phyloP scores from a whole-genome alignment of 2,329 filamentous ascomycete species.

The Cladophialophora carrionii region DNA sequence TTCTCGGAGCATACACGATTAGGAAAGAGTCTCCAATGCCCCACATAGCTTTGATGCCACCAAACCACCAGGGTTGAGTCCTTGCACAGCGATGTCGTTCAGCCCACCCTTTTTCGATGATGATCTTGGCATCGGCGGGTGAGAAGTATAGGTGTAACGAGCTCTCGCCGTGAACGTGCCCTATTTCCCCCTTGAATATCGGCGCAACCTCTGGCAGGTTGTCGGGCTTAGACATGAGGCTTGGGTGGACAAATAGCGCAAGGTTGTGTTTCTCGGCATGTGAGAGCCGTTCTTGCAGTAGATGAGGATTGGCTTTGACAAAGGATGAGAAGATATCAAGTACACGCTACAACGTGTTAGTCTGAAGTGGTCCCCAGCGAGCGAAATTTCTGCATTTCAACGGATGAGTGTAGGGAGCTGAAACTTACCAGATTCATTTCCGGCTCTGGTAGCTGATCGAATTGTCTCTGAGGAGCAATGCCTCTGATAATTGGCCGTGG shows the following conservation, averaged over 20 bases:
- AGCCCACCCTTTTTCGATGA: slow-evolving; percentile 78
- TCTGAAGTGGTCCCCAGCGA: not conserved
- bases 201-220: slow-evolving; percentile 58
- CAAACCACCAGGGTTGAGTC: slow-evolving; percentile 69
- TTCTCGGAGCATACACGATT: slow-evolving; percentile 79
- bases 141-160: slow-evolving; percentile 80
- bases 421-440: slow-evolving; percentile 48
- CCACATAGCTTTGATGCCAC: slow-evolving; percentile 31
- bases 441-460: slow-evolving; percentile 65
- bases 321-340: slow-evolving; percentile 26
- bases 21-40: slow-evolving; percentile 45
- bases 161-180: slow-evolving; percentile 77
- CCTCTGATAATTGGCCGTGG: slow-evolving; percentile 70
- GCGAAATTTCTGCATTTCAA: not conserved
- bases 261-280: slow-evolving; percentile 28
- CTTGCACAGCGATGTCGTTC: slow-evolving; percentile 63
- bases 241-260: slow-evolving; percentile 32
- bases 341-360: slow-evolving; percentile 20
- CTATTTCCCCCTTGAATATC: slow-evolving; percentile 70
- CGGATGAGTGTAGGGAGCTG: not conserved
- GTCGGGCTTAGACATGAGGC: slow-evolving; percentile 21
- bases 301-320: slow-evolving; percentile 26
- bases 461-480: slow-evolving; percentile 80
- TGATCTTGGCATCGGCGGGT: slow-evolving; percentile 72
- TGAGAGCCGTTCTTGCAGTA: slow-evolving; percentile 29